Conservation (phyloP, 2,329 filamentous ascomycete genomes). For the Raffaelea deltoideospora region DNA sequence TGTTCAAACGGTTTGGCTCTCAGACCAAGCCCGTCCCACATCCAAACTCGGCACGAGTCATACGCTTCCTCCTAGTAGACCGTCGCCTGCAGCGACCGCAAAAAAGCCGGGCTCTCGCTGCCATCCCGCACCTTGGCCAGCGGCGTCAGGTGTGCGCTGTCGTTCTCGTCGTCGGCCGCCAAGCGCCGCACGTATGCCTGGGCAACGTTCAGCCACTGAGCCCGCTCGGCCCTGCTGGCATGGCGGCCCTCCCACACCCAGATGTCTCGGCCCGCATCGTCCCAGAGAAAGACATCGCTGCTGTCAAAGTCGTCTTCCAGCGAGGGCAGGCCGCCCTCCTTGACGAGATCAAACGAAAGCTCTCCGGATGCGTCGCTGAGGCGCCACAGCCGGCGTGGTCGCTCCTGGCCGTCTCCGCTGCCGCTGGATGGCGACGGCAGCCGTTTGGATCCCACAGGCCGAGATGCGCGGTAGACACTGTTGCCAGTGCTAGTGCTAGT, state of each 20-base stretch:
- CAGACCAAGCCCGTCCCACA: no score
- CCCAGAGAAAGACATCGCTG: constrained; percentile 47
- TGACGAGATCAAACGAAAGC: constrained; percentile 41
- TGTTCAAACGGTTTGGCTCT: no score
- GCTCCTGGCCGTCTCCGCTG: constrained; percentile 17
- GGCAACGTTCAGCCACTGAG: constrained; percentile 44
- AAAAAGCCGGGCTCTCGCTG: constrained; percentile 36
- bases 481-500: not conserved
- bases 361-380: constrained; percentile 46
- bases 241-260: constrained; percentile 53
- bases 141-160: constrained; percentile 7
- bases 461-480: constrained; percentile 17
- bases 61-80: no score
- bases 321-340: constrained; percentile 31
- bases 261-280: constrained; percentile 38
- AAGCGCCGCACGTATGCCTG: constrained; percentile 36
- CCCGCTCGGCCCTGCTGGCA: constrained; percentile 43
- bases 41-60: no score
- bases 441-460: not conserved
- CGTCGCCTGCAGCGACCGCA: constrained; percentile 14
- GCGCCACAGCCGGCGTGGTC: constrained; percentile 32
- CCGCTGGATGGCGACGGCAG: not conserved
- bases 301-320: constrained; percentile 34
- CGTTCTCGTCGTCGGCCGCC: constrained; percentile 10
- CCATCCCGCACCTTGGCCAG: constrained; percentile 43